phyloP scores from a whole-genome alignment of 2,329 filamentous ascomycete species.

The Anthostomella pinea region DNA sequence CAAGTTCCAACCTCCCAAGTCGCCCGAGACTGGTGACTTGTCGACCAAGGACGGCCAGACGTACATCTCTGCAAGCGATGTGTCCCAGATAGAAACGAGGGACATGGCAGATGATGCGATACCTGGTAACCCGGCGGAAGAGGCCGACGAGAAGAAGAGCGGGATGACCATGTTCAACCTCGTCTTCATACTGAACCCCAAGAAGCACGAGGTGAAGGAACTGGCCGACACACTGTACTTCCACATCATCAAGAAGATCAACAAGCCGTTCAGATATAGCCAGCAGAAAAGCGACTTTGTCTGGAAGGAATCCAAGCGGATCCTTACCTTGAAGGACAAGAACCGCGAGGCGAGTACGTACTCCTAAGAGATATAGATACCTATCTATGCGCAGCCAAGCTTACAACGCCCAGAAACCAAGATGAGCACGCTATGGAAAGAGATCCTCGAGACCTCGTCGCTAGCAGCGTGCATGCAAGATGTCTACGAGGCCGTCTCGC shows the following conservation, averaged over 20 bases:
- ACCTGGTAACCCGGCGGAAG: conserved; percentile 33
- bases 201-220: conserved; percentile 71
- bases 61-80: conserved; percentile 16
- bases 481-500: conserved; percentile 76
- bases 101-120: conserved; percentile 32
- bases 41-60: conserved; percentile 19
- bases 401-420: conserved; percentile 49
- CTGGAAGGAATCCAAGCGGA: conserved; percentile 83
- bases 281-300: conserved; percentile 89
- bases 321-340: conserved; percentile 77
- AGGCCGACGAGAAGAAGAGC: conserved; percentile 59
- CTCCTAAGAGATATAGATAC: too few species aligned
- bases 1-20: conserved; percentile 30
- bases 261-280: conserved; percentile 88
- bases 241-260: conserved; percentile 87
- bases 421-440: conserved; percentile 66
- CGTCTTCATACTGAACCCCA: conserved; percentile 85
- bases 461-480: conserved; percentile 80
- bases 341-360: conserved; percentile 60
- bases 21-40: conserved; percentile 25
- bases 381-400: too few species aligned
- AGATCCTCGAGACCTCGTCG: conserved; percentile 69
- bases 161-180: conserved; percentile 97
- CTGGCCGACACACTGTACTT: conserved; percentile 76
- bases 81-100: conserved; percentile 23